Conservation (phyloP, 1,139 yeast genomes). For the Blastobotrys serpentis region DNA sequence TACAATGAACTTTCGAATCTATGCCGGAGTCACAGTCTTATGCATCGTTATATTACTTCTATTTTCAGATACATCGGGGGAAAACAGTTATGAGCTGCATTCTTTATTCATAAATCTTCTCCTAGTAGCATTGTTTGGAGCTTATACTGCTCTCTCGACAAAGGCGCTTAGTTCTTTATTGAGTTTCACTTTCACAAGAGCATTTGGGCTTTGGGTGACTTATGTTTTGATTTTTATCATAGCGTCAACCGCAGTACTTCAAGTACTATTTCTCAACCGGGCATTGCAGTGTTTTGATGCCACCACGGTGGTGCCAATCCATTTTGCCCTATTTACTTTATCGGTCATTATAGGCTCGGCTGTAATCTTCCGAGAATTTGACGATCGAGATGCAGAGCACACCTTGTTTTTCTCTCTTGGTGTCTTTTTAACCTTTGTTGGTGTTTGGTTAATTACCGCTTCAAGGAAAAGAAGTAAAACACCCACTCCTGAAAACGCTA, state of each 20-base stretch:
- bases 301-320: constrained; percentile 48
- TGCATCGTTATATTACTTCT: constrained; percentile 26
- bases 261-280: constrained; percentile 41
- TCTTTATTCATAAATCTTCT: constrained; percentile 33
- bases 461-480: constrained; percentile 4
- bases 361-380: constrained; percentile 43
- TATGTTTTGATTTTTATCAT: constrained; percentile 37
- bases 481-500: no score
- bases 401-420: constrained; percentile 37
- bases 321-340: constrained; percentile 46
- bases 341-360: constrained; percentile 45
- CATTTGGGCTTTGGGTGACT: constrained; percentile 35
- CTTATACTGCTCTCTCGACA: constrained; percentile 46
- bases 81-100: constrained; percentile 9
- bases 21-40: constrained; percentile 22
- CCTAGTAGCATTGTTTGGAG: constrained; percentile 46
- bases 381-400: constrained; percentile 29
- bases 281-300: constrained; percentile 43
- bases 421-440: constrained; percentile 40
- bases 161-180: constrained; percentile 42
- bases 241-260: constrained; percentile 41
- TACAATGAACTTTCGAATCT: constrained; percentile 31
- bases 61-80: constrained; percentile 12
- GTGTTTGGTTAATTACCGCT: constrained; percentile 43
- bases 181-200: constrained; percentile 33